A percentile compares a stretch with the other conserved stretches of the same genome.
Conservation (phyloP, 2,329 filamentous ascomycete species). For the Fusarium devonianum region DNA sequence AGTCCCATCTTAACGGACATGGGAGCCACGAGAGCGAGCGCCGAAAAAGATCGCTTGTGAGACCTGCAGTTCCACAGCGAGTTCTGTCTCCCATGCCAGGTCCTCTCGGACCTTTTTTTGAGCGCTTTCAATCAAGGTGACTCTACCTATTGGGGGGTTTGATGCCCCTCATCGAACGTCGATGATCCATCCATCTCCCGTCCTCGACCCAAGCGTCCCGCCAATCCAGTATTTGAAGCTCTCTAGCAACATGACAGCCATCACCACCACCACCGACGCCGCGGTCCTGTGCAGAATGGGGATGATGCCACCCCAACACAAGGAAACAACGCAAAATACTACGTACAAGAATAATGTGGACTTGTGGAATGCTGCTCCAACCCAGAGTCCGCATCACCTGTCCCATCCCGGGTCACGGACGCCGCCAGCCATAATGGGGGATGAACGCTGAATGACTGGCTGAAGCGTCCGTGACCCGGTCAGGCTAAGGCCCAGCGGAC, state of each 20-base stretch:
- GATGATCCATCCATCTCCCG: constrained; percentile 21
- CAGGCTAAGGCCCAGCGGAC: constrained; percentile 32
- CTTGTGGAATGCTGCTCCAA: constrained; percentile 32
- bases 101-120: constrained; percentile 1
- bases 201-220: constrained; percentile 21
- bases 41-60: constrained; percentile 29
- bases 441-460: constrained; percentile 36
- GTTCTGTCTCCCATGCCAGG: constrained; percentile 11
- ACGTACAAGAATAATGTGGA: constrained; percentile 1
- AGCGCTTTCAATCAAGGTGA: constrained; percentile 19
- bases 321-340: not conserved
- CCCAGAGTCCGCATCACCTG: constrained; percentile 32
- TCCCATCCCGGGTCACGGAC: constrained; percentile 26
- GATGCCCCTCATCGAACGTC: constrained; percentile 11
- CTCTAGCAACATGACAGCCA: constrained; percentile 18
- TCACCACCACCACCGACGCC: constrained; percentile 25
- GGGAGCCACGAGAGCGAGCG: constrained; percentile 40
- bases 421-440: constrained; percentile 30
- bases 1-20: constrained; percentile 32
- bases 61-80: constrained; percentile 20
- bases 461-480: constrained; percentile 32
- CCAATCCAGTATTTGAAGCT: constrained; percentile 26
- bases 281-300: constrained; percentile 31
- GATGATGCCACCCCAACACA: constrained; percentile 27
- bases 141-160: not conserved